phyloP scores from a whole-genome alignment of 2,329 filamentous ascomycete genomes.

The Diaporthe destruens region DNA sequence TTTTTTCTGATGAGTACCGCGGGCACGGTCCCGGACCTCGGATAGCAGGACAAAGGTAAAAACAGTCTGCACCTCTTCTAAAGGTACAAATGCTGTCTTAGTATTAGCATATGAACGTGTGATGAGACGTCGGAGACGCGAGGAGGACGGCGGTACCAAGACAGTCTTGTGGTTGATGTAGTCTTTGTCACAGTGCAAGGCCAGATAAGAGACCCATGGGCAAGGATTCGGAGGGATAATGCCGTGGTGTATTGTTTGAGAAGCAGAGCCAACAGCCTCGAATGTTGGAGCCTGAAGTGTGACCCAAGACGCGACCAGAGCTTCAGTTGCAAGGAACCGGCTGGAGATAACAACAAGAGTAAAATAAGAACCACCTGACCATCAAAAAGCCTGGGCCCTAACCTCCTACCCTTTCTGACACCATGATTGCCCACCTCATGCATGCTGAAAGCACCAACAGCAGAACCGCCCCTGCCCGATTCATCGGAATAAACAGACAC shows the following conservation, averaged over 20 bases:
- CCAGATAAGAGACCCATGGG: conserved; percentile 8
- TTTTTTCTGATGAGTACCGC: neutral
- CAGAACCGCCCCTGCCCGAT: conserved; percentile 37
- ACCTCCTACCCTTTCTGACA: conserved; percentile 35
- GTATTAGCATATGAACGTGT: neutral
- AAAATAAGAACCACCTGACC: conserved; percentile 18
- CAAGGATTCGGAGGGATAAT: conserved; percentile 12
- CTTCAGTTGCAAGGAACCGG: conserved; percentile 6
- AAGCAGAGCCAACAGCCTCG: conserved; percentile 17
- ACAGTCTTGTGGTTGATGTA: neutral
- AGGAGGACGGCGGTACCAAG: neutral
- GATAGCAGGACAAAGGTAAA: neutral
- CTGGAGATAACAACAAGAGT: conserved; percentile 4
- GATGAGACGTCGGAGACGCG: conserved; percentile 1
- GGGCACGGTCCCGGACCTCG: neutral
- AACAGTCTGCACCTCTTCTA: neutral
- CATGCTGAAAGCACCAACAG: conserved; percentile 19
- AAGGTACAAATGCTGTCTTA: neutral
- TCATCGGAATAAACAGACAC: conserved; percentile 15
- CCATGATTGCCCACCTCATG: conserved; percentile 37
- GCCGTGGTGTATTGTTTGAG: conserved; percentile 25
- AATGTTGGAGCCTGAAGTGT: conserved; percentile 8
- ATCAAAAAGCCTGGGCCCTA: conserved; percentile 21
- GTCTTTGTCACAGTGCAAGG: conserved; percentile 28
- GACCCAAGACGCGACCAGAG: conserved; percentile 5